Evolutionary conservation across 2,329 filamentous ascomycete genomes (phyloP).

Genomic region (Fusarium poae): DNA sequence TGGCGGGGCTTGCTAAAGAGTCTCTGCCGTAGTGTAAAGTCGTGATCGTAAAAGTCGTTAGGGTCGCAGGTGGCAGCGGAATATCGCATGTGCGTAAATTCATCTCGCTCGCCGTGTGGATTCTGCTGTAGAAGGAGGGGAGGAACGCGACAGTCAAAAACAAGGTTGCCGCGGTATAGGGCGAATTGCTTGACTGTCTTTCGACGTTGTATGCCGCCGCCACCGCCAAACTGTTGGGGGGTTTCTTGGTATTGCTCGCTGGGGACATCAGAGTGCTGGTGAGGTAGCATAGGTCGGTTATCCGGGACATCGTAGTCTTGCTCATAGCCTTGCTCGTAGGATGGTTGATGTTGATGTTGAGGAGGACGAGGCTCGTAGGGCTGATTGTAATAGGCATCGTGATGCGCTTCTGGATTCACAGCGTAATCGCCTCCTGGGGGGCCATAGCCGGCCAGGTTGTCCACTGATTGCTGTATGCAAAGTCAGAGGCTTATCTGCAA

Average conservation of each 20-base stretch:
- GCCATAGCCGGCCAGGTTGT: constrained; percentile 63
- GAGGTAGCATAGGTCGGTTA: constrained; percentile 79
- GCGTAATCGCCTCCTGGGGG: constrained; percentile 72
- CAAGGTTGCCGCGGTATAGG: constrained; percentile 94
- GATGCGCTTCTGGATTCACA: constrained; percentile 83
- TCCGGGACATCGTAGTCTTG: constrained; percentile 79
- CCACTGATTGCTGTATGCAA: constrained; percentile 63
- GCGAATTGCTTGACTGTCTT: constrained; percentile 99
- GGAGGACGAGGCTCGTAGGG: constrained; percentile 29
- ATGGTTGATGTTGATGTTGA: constrained; percentile 56
- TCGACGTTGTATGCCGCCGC: constrained; percentile 78
- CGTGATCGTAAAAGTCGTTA: constrained; percentile 85
- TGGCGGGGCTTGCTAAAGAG: constrained; percentile 93
- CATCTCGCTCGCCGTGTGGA: constrained; percentile 91
- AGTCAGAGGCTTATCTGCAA: constrained; percentile 12
- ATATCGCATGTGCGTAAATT: constrained; percentile 93
- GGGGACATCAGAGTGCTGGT: constrained; percentile 63
- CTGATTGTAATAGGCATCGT: constrained; percentile 34
- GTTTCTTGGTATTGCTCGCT: constrained; percentile 63
- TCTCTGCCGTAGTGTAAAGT: constrained; percentile 91
- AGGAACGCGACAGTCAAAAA: constrained; percentile 95
- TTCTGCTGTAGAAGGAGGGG: constrained; percentile 89
- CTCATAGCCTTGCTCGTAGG: constrained; percentile 79
- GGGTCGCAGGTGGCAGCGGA: constrained; percentile 96
- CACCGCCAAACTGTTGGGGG: constrained; percentile 55